These are phyloP conservation scores for Phaffia australis DNA, from an alignment of 768 basidiomycete genomes.

Conservation along the genomic window DNA sequence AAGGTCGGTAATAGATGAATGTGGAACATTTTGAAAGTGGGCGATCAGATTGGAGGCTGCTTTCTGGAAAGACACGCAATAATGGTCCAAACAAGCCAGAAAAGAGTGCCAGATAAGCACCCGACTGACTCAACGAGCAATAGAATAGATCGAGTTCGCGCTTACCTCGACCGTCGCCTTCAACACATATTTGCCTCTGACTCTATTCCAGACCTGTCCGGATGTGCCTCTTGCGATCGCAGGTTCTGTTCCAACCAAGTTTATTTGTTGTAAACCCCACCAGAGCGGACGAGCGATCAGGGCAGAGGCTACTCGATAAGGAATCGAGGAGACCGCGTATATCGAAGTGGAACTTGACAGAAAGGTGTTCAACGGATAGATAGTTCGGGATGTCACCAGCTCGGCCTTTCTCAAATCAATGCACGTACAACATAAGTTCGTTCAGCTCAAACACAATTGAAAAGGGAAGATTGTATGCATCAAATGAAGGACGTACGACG, in stretches of 20 bases:
- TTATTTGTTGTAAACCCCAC: constrained; percentile 37
- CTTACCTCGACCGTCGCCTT: constrained; percentile 36
- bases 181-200: constrained; percentile 34
- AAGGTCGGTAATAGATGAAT: constrained; percentile 29
- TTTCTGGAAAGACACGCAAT: constrained; percentile 3
- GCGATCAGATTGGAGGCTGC: constrained; percentile 6
- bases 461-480: background rate
- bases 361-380: constrained; percentile 31
- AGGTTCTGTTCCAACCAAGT: constrained; percentile 23
- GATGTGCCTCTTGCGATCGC: constrained; percentile 28
- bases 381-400: constrained; percentile 1
- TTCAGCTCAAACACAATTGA: background rate
- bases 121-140: background rate
- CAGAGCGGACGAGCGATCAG: constrained; percentile 35
- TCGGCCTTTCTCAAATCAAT: constrained; percentile 1
- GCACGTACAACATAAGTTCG: background rate
- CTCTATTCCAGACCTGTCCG: constrained; percentile 32
- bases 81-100: background rate
- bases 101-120: background rate
- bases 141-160: background rate
- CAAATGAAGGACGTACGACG: constrained; percentile 11
- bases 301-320: constrained; percentile 27
- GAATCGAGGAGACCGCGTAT: constrained; percentile 30
- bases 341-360: constrained; percentile 33
- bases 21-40: constrained; percentile 22